A percentile compares a stretch with the other conserved stretches of the same genome.
Evolutionary conservation across 441 rosid species (phyloP).

Genomic region (Dalechampia spathulata): DNA sequence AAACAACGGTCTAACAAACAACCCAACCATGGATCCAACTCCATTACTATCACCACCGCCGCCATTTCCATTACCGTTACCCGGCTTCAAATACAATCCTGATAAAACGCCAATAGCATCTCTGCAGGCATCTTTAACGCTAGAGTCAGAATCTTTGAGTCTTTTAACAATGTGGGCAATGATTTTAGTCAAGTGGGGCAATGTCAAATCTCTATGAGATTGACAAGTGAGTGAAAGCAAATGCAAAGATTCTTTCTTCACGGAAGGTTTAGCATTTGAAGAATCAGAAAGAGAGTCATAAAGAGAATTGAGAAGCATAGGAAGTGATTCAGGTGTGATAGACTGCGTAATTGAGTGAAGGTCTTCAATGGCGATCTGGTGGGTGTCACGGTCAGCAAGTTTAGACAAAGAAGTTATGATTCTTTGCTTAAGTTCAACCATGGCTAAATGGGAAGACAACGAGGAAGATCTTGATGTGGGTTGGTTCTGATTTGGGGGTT

Average conservation of each 20-base stretch:
- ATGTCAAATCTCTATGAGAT: conserved; percentile 51
- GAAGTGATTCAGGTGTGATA: conserved; percentile 62
- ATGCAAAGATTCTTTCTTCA: conserved; percentile 75
- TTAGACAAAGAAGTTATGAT: conserved; percentile 77
- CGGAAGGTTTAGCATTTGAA: conserved; percentile 75
- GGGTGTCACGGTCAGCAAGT: conserved; percentile 87
- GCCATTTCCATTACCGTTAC: conserved; percentile 5
- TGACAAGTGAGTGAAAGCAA: conserved; percentile 58
- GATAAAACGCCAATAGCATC: conserved; percentile 78
- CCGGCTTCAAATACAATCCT: conserved; percentile 52
- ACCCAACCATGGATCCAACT: conserved; percentile 42
- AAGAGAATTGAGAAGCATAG: conserved; percentile 82
- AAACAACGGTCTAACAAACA: conserved; percentile 80
- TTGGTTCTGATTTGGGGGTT: conserved; percentile 28
- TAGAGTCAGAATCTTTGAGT: conserved; percentile 81
- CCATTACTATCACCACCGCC: conserved; percentile 32
- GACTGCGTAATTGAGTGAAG: conserved; percentile 65
- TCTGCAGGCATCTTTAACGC: conserved; percentile 80
- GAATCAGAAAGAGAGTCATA: conserved; percentile 48
- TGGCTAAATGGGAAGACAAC: conserved; percentile 74
- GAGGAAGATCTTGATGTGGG: conserved; percentile 44
- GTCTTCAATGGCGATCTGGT: conserved; percentile 93
- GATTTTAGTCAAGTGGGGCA: conserved; percentile 66
- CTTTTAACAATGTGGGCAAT: conserved; percentile 62
- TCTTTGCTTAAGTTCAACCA: conserved; percentile 88